Conservation (phyloP, 2,329 filamentous ascomycete genomes). For the Colletotrichum musae region DNA sequence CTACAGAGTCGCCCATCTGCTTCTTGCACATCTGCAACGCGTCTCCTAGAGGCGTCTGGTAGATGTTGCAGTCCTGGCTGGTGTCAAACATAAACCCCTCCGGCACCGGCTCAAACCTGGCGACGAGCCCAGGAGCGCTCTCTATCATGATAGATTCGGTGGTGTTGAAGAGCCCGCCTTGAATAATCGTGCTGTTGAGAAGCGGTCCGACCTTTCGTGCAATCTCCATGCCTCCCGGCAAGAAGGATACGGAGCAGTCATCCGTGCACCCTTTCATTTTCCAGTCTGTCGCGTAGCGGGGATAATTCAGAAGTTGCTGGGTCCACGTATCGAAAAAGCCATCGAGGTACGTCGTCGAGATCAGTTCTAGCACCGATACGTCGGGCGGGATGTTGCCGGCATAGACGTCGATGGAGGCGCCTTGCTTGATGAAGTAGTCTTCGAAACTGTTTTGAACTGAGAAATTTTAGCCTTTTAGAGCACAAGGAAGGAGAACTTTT, state of each 20-base stretch:
- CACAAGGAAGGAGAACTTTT: not conserved
- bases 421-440: constrained; percentile 39
- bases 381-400: constrained; percentile 42
- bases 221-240: constrained; percentile 41
- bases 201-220: constrained; percentile 37
- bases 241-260: constrained; percentile 40
- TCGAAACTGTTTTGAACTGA: constrained; percentile 40
- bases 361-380: constrained; percentile 24
- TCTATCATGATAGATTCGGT: constrained; percentile 39
- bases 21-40: constrained; percentile 20
- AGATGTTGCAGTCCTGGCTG: constrained; percentile 38
- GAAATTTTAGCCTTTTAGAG: not conserved
- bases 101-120: constrained; percentile 36
- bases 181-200: constrained; percentile 42
- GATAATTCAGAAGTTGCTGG: constrained; percentile 40
- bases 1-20: too few relatives aligned
- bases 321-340: constrained; percentile 42
- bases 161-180: constrained; percentile 35
- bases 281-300: constrained; percentile 40
- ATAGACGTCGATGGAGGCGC: constrained; percentile 37
- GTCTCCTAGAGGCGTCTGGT: constrained; percentile 36
- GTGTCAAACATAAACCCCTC: constrained; percentile 33
- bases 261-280: constrained; percentile 34
- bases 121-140: constrained; percentile 38
- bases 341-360: constrained; percentile 39